Conservation (phyloP, 148 eudicot genomes). For the Rhododendron kiyosumense region DNA sequence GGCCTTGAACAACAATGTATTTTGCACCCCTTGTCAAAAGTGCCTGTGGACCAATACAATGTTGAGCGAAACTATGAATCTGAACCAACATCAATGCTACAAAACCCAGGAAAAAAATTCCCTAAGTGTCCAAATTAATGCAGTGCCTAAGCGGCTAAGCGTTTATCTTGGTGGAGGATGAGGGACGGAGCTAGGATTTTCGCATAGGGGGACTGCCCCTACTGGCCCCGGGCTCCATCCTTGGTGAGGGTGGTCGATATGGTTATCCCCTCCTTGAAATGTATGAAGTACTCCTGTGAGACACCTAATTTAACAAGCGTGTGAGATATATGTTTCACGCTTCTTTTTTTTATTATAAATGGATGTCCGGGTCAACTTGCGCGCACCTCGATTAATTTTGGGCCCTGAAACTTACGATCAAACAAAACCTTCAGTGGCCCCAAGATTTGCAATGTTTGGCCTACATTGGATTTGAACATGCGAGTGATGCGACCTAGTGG, state of each 20-base stretch:
- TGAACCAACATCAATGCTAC: not conserved
- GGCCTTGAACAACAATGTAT: conserved; percentile 70
- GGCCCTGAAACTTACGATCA: not conserved
- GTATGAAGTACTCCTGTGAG: too few relatives aligned
- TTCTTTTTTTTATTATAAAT: too few relatives aligned
- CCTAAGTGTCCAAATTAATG: too few relatives aligned
- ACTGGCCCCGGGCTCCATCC: too few relatives aligned
- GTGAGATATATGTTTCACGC: too few relatives aligned
- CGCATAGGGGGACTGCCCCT: too few relatives aligned
- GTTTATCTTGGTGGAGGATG: not conserved
- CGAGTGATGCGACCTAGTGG: too few relatives aligned
- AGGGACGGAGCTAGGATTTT: not conserved
- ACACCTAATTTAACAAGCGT: too few relatives aligned
- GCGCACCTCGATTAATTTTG: not conserved
- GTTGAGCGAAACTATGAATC: not conserved
- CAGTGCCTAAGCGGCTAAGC: not conserved
- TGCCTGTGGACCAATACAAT: conserved; percentile 35
- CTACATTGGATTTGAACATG: not conserved
- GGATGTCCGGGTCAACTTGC: accelerated
- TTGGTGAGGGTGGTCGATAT: too few relatives aligned
- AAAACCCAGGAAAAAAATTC: not conserved
- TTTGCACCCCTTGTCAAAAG: conserved; percentile 71
- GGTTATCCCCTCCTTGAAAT: too few relatives aligned
- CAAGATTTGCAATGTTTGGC: not conserved
- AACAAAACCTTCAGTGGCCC: not conserved